phyloP scores from a whole-genome alignment of 169 alveolate genomes.

The Cryptosporidium parvum region DNA sequence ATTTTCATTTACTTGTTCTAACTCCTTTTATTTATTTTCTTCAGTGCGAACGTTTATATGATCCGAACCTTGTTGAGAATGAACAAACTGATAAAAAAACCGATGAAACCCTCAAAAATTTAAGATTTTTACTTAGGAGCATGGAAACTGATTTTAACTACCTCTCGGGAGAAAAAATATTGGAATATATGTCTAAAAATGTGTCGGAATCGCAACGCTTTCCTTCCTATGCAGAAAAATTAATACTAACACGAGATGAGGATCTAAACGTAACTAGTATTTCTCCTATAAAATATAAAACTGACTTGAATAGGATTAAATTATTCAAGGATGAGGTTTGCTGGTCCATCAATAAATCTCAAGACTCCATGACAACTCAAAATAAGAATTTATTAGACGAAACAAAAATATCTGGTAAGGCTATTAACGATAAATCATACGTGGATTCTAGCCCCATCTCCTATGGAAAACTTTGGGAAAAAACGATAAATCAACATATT shows the following conservation, averaged over 20 bases:
- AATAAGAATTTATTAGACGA: neutral
- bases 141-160: conserved; percentile 72
- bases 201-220: conserved; percentile 2
- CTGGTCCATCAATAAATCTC: neutral
- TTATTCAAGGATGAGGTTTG: neutral
- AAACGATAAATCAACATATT: conserved; percentile 23
- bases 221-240: conserved; percentile 7
- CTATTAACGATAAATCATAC: neutral
- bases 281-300: neutral
- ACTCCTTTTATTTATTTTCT: neutral
- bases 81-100: conserved; percentile 1
- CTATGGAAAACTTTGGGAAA: conserved; percentile 61
- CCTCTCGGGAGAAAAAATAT: conserved; percentile 48
- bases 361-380: neutral
- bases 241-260: conserved; percentile 1
- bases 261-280: neutral
- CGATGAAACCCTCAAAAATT: conserved; percentile 14
- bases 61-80: conserved; percentile 27
- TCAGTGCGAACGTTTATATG: conserved; percentile 57
- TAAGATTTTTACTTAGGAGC: conserved; percentile 36
- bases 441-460: conserved; percentile 19
- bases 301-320: neutral
- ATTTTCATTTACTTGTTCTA: neutral
- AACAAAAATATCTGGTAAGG: neutral
- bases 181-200: conserved; percentile 55